Evolutionary conservation across 768 basidiomycete genomes (phyloP).

Genomic region (Leccinum broughii): DNA sequence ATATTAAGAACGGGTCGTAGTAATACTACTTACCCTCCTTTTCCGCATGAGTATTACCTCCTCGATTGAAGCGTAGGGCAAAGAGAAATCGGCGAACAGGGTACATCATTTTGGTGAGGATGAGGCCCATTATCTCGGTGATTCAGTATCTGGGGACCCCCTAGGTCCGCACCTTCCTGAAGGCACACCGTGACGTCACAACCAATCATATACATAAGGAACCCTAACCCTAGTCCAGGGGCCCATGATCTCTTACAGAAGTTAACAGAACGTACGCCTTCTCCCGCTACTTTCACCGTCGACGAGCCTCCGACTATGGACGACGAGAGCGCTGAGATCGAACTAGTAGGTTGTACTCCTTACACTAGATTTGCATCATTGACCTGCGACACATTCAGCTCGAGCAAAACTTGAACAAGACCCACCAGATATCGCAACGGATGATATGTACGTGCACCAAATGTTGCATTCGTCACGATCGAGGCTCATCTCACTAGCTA

Average conservation of each 20-base stretch:
- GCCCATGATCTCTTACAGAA: not conserved
- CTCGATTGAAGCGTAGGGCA: not conserved
- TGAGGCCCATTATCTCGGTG: conserved; percentile 9
- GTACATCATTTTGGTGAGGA: conserved; percentile 5
- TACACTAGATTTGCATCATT: not conserved
- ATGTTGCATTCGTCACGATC: not conserved
- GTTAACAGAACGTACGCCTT: conserved; percentile 7
- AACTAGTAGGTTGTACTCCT: conserved; percentile 13
- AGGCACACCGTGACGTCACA: no score
- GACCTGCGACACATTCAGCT: conserved; percentile 43
- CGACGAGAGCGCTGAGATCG: conserved; percentile 30
- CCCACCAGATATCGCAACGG: conserved; percentile 77
- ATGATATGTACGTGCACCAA: conserved; percentile 68
- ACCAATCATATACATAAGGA: no score
- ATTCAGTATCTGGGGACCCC: no score
- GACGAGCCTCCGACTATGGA: conserved; percentile 15
- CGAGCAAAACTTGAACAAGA: conserved; percentile 87
- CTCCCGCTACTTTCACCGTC: not conserved
- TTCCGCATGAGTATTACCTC: not conserved
- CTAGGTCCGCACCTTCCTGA: no score
- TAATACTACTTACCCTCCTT: conserved; percentile 9
- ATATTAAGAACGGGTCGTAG: not conserved
- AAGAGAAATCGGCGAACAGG: not conserved
- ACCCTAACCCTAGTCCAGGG: conserved; percentile 1
- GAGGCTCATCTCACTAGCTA: conserved; percentile 51